Percentiles rank a stretch among this genome's conserved stretches.
These are phyloP conservation scores for Trypanosoma lewisi DNA, from an alignment of 208 protist genomes.

Conservation along the genomic window DNA sequence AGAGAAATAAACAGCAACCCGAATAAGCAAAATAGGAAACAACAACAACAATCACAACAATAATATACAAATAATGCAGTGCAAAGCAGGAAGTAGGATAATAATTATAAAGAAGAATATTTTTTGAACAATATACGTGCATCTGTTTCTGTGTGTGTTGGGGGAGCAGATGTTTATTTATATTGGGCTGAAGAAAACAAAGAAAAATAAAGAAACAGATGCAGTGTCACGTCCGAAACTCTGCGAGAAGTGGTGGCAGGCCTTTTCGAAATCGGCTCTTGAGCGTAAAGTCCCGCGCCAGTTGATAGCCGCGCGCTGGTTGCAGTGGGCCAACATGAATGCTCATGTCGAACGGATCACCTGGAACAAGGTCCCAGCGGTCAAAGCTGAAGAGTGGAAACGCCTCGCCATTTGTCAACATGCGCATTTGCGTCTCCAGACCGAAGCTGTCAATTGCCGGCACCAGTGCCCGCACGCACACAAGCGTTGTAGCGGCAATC, in stretches of 20 bases:
- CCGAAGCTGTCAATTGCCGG: constrained; percentile 99
- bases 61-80: constrained; percentile 3
- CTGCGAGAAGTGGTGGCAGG: constrained; percentile 68
- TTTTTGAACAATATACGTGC: neutral
- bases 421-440: constrained; percentile 98
- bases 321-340: constrained; percentile 96
- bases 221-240: constrained; percentile 32
- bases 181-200: neutral
- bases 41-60: neutral
- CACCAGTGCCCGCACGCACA: constrained; percentile 92
- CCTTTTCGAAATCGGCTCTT: constrained; percentile 98
- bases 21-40: neutral
- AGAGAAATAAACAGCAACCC: constrained; percentile 12
- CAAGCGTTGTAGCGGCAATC: constrained; percentile 96
- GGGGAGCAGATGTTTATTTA: neutral
- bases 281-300: constrained; percentile 99
- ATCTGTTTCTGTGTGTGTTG: neutral
- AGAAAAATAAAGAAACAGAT: constrained; percentile 4
- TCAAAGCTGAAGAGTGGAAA: constrained; percentile 95
- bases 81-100: neutral
- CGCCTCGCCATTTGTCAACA: constrained; percentile 95
- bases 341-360: constrained; percentile 97
- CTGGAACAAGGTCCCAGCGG: constrained; percentile 97
- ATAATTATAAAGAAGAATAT: neutral
- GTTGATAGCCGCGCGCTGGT: constrained; percentile 85